Evolutionary conservation across 2,329 filamentous ascomycete genomes (phyloP), one percentile per base, ranked within the genome.

Genomic region (Diaporthe citriasiana): DNA sequence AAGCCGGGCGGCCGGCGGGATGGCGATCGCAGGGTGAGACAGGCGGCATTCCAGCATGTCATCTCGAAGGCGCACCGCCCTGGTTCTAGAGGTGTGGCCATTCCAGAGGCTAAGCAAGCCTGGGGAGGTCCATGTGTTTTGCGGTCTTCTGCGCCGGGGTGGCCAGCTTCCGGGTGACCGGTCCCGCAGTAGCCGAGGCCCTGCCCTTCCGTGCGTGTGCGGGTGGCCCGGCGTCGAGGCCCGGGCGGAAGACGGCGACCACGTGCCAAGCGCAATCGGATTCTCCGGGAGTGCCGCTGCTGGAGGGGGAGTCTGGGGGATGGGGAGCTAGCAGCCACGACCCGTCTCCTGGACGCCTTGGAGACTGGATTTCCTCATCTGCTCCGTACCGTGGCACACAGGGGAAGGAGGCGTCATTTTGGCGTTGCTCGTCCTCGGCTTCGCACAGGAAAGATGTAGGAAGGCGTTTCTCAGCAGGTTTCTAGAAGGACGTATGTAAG

Each of bases 91-190:
- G 47, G 19, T 8, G 47, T 9, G 8, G 25, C 19, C 47, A 68
- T 53, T 68, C 63, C 47, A 53, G 47, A 22, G n/a, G n/a, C 47
- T 40, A 51, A 45, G 10, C 22, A 38, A 27, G 22, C 17, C 45
- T 51, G 22, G 30, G 7, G 45, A 68, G 47, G 63, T 2, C 63
- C 63, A 30, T 68, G 63, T 68, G 63, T 22, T 7, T 19, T n/a
- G 30, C 40, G 50, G 25, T 51, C 40, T 51, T 33, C 13, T 65
- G 30, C 42, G 30, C 30, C 42, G 42, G 17, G n/a, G 25, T 38
- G 30, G n/a, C 30, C 45, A 45, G 19, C 8, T 40, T n/a, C 45
- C 47, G 63, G 33, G 17, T 33, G 25, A 19, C 57, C 33, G 63
- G 33, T 33, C 30, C 27, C 53, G n/a, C 60, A 47, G 60, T 35